These are phyloP conservation scores for Capsella bursapastoris DNA, from an alignment of 345 rosid species.

Conservation along the genomic window DNA sequence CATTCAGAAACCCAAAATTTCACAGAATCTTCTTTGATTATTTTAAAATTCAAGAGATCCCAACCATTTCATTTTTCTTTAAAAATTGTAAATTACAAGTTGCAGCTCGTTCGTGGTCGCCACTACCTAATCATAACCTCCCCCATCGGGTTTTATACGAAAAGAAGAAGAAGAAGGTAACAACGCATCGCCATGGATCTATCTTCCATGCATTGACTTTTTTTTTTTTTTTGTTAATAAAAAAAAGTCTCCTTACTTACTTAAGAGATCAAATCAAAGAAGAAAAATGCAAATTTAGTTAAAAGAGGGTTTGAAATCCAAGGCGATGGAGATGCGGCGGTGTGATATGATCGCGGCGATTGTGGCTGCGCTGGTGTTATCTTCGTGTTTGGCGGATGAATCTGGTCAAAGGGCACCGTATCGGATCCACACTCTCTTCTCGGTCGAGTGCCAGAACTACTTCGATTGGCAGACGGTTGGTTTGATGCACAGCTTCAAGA, in stretches of 20 bases:
- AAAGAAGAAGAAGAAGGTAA: conserved; percentile 3
- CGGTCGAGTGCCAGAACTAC: conserved; percentile 94
- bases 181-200: conserved; percentile 20
- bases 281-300: not conserved
- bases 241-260: too few species aligned
- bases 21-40: conserved; percentile 22
- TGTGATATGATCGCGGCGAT: conserved; percentile 29
- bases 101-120: conserved; percentile 35
- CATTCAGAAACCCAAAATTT: not conserved
- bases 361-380: not conserved
- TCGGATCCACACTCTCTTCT: conserved; percentile 95
- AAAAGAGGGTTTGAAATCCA: conserved; percentile 44
- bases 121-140: conserved; percentile 39
- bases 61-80: not conserved
- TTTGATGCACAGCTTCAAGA: conserved; percentile 84
- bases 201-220: conserved; percentile 52
- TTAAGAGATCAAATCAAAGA: too few species aligned
- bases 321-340: conserved; percentile 43
- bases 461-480: conserved; percentile 99
- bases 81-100: not conserved
- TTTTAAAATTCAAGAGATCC: not conserved
- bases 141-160: not conserved
- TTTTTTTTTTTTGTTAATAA: conserved; percentile 3
- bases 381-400: conserved; percentile 44
- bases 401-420: conserved; percentile 52